Percentiles rank a stretch among this genome's conserved stretches.
These are phyloP conservation scores for Wickerhamomyces bovis DNA, from an alignment of 805 yeast species.

Conservation along the genomic window DNA sequence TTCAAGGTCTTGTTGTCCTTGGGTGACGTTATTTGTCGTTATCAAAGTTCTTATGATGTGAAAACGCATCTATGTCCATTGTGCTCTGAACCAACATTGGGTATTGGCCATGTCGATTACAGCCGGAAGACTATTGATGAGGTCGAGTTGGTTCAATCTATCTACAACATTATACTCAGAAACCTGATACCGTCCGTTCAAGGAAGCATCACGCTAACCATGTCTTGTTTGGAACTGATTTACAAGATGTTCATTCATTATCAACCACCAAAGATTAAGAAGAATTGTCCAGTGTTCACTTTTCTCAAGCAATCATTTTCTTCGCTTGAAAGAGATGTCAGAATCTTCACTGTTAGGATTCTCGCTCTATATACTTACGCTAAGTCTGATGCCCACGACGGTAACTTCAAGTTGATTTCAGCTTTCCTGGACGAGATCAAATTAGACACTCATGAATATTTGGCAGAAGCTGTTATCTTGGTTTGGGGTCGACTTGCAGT, in stretches of 20 bases:
- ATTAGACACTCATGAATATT: conserved; percentile 30
- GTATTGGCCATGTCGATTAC: conserved; percentile 16
- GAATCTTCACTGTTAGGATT: conserved; percentile 46
- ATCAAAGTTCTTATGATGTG: conserved; percentile 24
- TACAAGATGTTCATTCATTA: conserved; percentile 47
- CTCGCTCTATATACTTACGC: conserved; percentile 45
- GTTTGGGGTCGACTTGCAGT: conserved; percentile 63
- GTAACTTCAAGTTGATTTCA: conserved; percentile 40
- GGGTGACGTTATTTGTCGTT: conserved; percentile 34
- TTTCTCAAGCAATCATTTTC: conserved; percentile 36
- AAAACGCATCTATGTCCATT: conserved; percentile 7
- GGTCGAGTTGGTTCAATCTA: background rate
- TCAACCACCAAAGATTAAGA: conserved; percentile 38
- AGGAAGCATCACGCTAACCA: conserved; percentile 26
- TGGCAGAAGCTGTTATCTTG: conserved; percentile 54
- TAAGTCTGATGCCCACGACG: conserved; percentile 34
- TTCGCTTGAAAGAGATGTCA: conserved; percentile 45
- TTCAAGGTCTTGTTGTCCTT: conserved; percentile 29
- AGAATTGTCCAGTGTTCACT: conserved; percentile 28
- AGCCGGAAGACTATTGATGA: conserved; percentile 25
- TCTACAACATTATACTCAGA: background rate
- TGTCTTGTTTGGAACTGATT: conserved; percentile 40
- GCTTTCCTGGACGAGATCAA: conserved; percentile 36
- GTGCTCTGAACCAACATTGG: conserved; percentile 9
- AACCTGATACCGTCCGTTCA: background rate